Conservation (phyloP, 2,329 filamentous ascomycete species). For the Penicillium psychrosexuale region DNA sequence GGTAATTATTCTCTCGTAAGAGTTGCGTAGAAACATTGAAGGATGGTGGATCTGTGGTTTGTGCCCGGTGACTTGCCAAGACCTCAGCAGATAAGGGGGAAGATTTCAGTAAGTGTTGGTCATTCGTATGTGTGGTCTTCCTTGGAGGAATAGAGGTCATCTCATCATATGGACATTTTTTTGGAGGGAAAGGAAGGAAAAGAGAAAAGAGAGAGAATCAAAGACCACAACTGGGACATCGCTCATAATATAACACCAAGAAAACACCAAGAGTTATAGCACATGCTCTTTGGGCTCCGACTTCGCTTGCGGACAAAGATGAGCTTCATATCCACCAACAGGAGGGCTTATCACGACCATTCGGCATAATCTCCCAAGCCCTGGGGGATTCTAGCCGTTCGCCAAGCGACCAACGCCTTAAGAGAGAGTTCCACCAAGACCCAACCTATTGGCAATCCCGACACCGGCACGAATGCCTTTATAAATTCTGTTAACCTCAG, state of each 20-base stretch:
- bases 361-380: not conserved
- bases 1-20: slow-evolving; percentile 28
- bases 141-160: not conserved
- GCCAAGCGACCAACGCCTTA: not conserved
- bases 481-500: not conserved
- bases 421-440: not conserved
- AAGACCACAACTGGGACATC: not conserved
- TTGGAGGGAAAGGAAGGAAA: not conserved
- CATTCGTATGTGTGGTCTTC: not conserved
- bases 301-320: not conserved
- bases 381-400: not conserved
- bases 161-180: not conserved
- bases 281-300: slow-evolving; percentile 7
- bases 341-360: not conserved
- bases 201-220: not conserved
- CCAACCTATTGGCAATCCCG: not conserved
- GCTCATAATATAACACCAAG: slow-evolving; percentile 1
- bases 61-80: slow-evolving; percentile 4
- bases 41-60: slow-evolving; percentile 18
- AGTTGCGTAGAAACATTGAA: not conserved
- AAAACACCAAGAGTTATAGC: slow-evolving; percentile 4
- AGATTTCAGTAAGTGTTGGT: slow-evolving; percentile 8
- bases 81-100: slow-evolving; percentile 14
- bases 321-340: slow-evolving; percentile 2
- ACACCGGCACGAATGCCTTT: not conserved